These are phyloP conservation scores for Salvia splendens DNA, from an alignment of 257 asterid species.

Conservation along the genomic window DNA sequence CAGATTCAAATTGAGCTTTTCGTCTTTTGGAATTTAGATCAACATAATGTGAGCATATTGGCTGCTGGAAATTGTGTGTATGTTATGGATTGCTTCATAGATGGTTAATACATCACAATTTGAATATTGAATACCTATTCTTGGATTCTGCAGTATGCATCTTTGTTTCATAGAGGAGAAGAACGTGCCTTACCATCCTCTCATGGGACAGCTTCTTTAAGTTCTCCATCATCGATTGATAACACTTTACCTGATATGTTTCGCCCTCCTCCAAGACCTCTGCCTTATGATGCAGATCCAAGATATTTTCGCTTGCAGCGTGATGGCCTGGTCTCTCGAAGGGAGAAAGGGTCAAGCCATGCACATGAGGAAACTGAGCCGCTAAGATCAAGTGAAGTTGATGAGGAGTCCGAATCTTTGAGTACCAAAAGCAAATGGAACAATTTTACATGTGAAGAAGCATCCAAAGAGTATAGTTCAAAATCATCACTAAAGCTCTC, in stretches of 20 bases:
- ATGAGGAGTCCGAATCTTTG: constrained; percentile 65
- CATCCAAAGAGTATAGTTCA: constrained; percentile 46
- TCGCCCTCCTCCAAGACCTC: constrained; percentile 69
- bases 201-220: constrained; percentile 51
- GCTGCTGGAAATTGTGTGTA: constrained; percentile 1
- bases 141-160: constrained; percentile 51
- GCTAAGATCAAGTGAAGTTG: constrained; percentile 61
- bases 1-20: background rate
- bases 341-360: constrained; percentile 82
- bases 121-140: constrained; percentile 21
- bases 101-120: constrained; percentile 6
- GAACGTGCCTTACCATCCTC: constrained; percentile 46
- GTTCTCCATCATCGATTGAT: constrained; percentile 47
- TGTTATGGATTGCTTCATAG: background rate
- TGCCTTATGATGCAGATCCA: constrained; percentile 67
- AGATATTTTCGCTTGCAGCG: constrained; percentile 57
- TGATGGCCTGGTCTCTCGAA: constrained; percentile 60
- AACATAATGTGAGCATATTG: background rate
- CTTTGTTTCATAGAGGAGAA: constrained; percentile 56
- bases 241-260: constrained; percentile 56
- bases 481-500: constrained; percentile 42
- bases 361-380: constrained; percentile 85
- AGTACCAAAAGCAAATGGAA: constrained; percentile 64
- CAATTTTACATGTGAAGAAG: constrained; percentile 54
- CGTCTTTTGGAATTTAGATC: no score